Evolutionary conservation across 345 rosid species (phyloP), one percentile per base, ranked within the genome.

Genomic region (Toxicodendron radicans): DNA sequence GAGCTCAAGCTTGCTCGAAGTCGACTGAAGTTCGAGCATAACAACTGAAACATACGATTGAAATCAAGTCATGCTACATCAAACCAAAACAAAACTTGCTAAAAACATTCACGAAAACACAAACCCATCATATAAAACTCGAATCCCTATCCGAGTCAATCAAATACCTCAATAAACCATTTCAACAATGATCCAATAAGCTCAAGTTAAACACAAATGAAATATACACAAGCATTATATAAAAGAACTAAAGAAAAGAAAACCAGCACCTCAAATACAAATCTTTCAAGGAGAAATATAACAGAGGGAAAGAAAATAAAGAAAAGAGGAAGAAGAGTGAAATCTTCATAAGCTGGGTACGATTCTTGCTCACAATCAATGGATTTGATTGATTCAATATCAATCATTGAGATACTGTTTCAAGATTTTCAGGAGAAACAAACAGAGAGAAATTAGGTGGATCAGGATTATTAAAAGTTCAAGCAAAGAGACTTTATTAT

Each of bases 261-360:
- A 38, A 38, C 10, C 73, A 38, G 65, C 75, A 95, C 98, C 99
- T 95, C 91, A 73, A 91, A 93, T 58, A 93, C 88, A 82, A 89
- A 86, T 85, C 94, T 88, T 58, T 93, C 98, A 53, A 95, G 98
- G 30, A 93, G 83, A 85, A 88, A 90, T 5, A 98, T 88, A 76
- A 87, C 81, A 27, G 87, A 58, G 58, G 90, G 95, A 81, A 95
- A 95, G 89, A 88, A 88, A 66, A 95, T 75, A 30, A 83, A 91
- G 70, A 91, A 90, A 45, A 90, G 58, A 32, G 96, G 99, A 64
- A 95, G 90, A 70, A 81, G 79, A 62, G 66, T 70, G 79, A 88
- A 91, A 80, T 95, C 99, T 14, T 83, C 81, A 73, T 84, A 93
- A 41, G 76, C 79, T n/a, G 99, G 97, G 79, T 80, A 90, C 16